A percentile compares a stretch with the other conserved stretches of the same genome.
These are phyloP conservation scores for Acanthamoeba sp. DNA, from an alignment of 208 protist genomes.

Conservation along the genomic window DNA sequence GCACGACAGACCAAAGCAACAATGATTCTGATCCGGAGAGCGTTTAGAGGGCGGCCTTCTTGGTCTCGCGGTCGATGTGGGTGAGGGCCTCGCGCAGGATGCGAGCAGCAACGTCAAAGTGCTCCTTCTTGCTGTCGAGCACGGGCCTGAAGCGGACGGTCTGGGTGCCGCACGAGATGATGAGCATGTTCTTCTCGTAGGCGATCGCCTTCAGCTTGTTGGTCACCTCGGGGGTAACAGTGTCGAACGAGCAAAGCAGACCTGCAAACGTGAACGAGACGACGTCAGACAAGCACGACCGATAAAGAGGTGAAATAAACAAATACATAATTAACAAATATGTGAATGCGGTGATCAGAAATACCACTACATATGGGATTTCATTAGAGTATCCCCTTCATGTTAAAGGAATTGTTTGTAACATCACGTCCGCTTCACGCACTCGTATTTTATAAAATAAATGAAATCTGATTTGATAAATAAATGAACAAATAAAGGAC, in stretches of 20 bases:
- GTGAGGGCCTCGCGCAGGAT: background rate
- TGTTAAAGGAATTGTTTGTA: constrained; percentile 11
- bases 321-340: background rate
- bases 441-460: no score
- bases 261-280: background rate
- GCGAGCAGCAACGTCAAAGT: background rate
- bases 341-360: background rate
- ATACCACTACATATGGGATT: constrained; percentile 3
- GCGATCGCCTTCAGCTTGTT: constrained; percentile 34
- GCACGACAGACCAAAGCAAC: no score
- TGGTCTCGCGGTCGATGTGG: background rate
- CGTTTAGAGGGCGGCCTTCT: constrained; percentile 7
- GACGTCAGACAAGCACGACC: background rate
- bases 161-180: constrained; percentile 75
- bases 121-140: constrained; percentile 55
- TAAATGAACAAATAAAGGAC: background rate
- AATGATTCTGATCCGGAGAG: no score
- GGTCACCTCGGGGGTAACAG: constrained; percentile 45
- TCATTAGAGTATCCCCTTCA: constrained; percentile 3
- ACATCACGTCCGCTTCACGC: background rate
- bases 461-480: background rate
- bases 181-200: constrained; percentile 75
- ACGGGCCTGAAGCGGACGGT: constrained; percentile 77
- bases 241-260: constrained; percentile 71
- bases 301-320: background rate